A percentile compares a stretch with the other conserved stretches of the same genome.
phyloP scores from a whole-genome alignment of 164 flowering plant species.

The Dillenia suffruticosa region DNA sequence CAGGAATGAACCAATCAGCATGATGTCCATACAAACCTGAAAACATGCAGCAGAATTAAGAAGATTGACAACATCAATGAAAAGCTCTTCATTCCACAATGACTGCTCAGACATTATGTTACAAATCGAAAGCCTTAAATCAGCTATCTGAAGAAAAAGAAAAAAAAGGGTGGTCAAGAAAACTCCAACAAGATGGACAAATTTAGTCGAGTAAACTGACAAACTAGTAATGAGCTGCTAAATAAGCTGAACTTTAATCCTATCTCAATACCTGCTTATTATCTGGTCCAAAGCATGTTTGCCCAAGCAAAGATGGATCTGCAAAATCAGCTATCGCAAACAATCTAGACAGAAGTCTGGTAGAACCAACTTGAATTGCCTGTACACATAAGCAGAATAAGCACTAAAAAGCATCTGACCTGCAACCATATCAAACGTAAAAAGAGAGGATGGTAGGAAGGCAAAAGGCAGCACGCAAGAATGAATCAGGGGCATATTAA shows the following conservation, averaged over 20 bases:
- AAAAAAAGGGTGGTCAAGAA: slow-evolving; percentile 3
- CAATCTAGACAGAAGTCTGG: slow-evolving; percentile 57
- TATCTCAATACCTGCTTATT: slow-evolving; percentile 55
- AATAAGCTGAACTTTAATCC: background rate
- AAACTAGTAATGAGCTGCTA: background rate
- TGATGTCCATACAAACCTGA: slow-evolving; percentile 49
- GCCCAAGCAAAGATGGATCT: slow-evolving; percentile 36
- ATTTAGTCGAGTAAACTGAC: background rate
- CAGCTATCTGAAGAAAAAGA: slow-evolving; percentile 44
- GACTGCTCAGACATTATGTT: slow-evolving; percentile 42
- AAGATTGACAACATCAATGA: slow-evolving; percentile 47
- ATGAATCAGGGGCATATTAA: too few relatives aligned
- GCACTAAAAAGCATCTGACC: too few relatives aligned
- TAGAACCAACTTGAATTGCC: slow-evolving; percentile 80
- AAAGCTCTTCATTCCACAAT: slow-evolving; percentile 48
- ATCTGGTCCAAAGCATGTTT: slow-evolving; percentile 53
- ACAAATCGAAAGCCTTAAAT: slow-evolving; percentile 40
- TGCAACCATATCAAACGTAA: too few relatives aligned
- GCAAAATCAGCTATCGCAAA: slow-evolving; percentile 43
- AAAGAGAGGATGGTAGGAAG: too few relatives aligned
- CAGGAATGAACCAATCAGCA: too few relatives aligned
- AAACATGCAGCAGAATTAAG: slow-evolving; percentile 71
- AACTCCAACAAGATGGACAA: slow-evolving; percentile 1
- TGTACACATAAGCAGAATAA: slow-evolving; percentile 20
- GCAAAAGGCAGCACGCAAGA: too few relatives aligned